These are phyloP conservation scores for Plenodomus biglobosus DNA, from an alignment of 2,329 filamentous ascomycete genomes.

Conservation along the genomic window DNA sequence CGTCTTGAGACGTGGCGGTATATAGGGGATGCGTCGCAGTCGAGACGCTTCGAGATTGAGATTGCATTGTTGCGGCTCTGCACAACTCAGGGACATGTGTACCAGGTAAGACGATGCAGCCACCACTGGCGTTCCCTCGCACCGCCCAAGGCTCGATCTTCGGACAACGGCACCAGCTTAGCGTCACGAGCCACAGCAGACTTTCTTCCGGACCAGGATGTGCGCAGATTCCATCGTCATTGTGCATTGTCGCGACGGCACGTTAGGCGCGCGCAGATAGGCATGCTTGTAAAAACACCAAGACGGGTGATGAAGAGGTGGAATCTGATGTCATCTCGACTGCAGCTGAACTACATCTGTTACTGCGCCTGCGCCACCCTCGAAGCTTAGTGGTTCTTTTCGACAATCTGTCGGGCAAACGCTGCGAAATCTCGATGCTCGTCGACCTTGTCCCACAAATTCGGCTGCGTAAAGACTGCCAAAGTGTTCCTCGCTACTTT, in stretches of 20 bases:
- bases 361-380: conserved; percentile 2
- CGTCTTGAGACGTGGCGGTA: not conserved
- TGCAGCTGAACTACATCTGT: not conserved
- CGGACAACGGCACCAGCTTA: not conserved
- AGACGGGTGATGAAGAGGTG: not conserved
- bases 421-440: conserved; percentile 71
- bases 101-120: not conserved
- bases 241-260: conserved; percentile 11
- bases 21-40: not conserved
- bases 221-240: conserved; percentile 3
- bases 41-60: not conserved
- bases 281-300: conserved; percentile 1
- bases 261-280: conserved; percentile 3
- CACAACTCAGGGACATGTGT: not conserved
- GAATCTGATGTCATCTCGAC: conserved; percentile 10
- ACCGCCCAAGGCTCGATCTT: not conserved
- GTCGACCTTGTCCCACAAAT: conserved; percentile 78
- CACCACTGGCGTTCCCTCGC: not conserved
- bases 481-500: conserved; percentile 71
- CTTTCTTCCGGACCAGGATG: not conserved
- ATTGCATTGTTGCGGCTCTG: conserved; percentile 1
- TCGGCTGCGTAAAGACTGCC: conserved; percentile 96
- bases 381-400: conserved; percentile 48
- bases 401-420: conserved; percentile 63
- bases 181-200: conserved; percentile 12